Evolutionary conservation across 148 eudicot species (phyloP), one percentile per base, ranked within the genome.

Genomic region (Nepenthes mirabilis): DNA sequence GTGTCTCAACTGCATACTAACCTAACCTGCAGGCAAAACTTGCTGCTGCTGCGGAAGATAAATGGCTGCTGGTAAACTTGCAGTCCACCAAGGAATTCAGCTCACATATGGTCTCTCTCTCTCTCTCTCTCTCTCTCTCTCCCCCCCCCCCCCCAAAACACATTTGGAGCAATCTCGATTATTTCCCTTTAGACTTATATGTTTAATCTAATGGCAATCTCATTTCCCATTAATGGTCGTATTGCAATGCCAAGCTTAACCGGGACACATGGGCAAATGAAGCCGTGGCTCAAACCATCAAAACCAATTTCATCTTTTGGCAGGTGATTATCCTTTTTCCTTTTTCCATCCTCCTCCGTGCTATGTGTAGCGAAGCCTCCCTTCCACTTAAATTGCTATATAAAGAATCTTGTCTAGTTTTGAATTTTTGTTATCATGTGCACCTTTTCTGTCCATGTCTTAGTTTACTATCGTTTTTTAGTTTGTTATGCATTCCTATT

Each of bases 191-290:
- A 3, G 9, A 57, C 32, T 34, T 34, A 52, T 34, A 4, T 60
- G 6, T 33, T 48, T 47, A 4, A 14, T 52, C 54, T 9, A 6
- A 52, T 62, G 43, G 14, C 23, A 10, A 33, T 34, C 23, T 6
- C 37, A 6, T 57, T 58, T 10, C 61, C 10, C 11, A 1, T 0
- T n/a, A 2, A 53, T 23, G 8, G 10, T 40, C 4, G 10, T 9
- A 51, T 63, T 63, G 9, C 43, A 10, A 53, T 75, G 58, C 79
- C 67, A 70, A 93, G 99, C 91, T 93, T 58, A 93, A 93, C 68
- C 84, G 99, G 36, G 99, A 88, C 72, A 93, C 99, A 61, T 93
- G 99, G 99, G 95, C 88, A 40, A 88, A 93, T 82, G 99, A 93
- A 68, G 95, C 95, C 76, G 89, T 86, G 65, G 83, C 95, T 60